phyloP scores from a whole-genome alignment of 148 eudicot genomes.

The Vaccinium corymbosum region DNA sequence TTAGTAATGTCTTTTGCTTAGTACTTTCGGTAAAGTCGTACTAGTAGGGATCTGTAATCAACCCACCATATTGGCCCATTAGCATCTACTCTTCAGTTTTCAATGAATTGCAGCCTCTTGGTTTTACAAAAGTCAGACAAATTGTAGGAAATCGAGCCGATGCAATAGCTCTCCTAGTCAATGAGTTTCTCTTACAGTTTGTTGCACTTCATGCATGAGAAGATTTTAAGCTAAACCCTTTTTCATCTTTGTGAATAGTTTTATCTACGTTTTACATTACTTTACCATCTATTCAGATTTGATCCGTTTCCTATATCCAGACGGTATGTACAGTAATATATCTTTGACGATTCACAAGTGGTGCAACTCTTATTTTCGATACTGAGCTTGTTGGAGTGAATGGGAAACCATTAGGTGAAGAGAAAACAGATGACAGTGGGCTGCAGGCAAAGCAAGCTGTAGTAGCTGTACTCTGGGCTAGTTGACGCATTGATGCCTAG shows the following conservation, averaged over 20 bases:
- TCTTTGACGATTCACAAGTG: constrained; percentile 46
- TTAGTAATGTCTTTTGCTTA: too few relatives aligned
- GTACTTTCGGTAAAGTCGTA: background rate
- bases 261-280: background rate
- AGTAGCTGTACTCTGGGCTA: background rate
- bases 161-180: background rate
- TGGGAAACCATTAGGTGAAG: constrained; percentile 38
- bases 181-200: background rate
- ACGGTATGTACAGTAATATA: background rate
- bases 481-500: background rate
- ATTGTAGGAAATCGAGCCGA: too few relatives aligned
- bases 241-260: background rate
- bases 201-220: background rate
- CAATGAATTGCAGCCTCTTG: too few relatives aligned
- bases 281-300: background rate
- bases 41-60: too few relatives aligned
- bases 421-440: constrained; percentile 39
- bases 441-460: constrained; percentile 28
- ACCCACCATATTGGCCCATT: too few relatives aligned
- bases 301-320: background rate
- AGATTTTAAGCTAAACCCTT: too few relatives aligned
- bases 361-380: constrained; percentile 86
- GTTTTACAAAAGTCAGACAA: too few relatives aligned
- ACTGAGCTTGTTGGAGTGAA: constrained; percentile 87
- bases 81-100: too few relatives aligned